Evolutionary conservation across 2,329 filamentous ascomycete genomes (phyloP).

Genomic region (Ophiostoma tasmaniense): DNA sequence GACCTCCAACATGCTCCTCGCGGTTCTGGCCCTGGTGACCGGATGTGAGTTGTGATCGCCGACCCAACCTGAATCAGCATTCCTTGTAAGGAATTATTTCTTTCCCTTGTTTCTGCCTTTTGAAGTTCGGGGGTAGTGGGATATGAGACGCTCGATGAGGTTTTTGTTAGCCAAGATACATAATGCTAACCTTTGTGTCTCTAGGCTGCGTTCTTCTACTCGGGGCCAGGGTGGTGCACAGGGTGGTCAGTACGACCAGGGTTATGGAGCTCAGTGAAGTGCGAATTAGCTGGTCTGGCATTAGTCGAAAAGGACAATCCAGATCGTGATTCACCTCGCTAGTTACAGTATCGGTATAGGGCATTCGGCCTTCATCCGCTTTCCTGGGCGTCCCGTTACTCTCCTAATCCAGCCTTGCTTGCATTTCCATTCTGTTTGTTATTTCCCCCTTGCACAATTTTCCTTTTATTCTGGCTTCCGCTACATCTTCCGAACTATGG

Average conservation of each 20-base stretch:
- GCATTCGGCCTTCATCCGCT: conserved; percentile 10
- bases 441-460: background rate
- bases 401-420: conserved; percentile 2
- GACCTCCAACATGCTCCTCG: conserved; percentile 39
- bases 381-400: background rate
- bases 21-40: conserved; percentile 70
- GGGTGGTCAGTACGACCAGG: conserved; percentile 28
- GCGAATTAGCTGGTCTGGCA: background rate
- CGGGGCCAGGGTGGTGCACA: conserved; percentile 42
- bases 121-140: conserved; percentile 14
- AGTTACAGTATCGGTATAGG: conserved; percentile 9
- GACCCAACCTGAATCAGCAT: conserved; percentile 41
- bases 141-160: background rate
- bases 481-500: background rate
- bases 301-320: conserved; percentile 1
- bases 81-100: conserved; percentile 89
- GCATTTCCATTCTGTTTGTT: background rate
- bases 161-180: background rate
- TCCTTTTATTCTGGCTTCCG: background rate
- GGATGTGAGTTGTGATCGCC: conserved; percentile 83
- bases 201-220: conserved; percentile 69
- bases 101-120: conserved; percentile 64
- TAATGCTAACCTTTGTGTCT: background rate
- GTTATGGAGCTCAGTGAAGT: conserved; percentile 24
- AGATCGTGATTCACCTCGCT: background rate